Percentiles rank a stretch among this genome's conserved stretches.
Evolutionary conservation across 2,329 filamentous ascomycete genomes (phyloP).

Genomic region (Clathrospora elynae): DNA sequence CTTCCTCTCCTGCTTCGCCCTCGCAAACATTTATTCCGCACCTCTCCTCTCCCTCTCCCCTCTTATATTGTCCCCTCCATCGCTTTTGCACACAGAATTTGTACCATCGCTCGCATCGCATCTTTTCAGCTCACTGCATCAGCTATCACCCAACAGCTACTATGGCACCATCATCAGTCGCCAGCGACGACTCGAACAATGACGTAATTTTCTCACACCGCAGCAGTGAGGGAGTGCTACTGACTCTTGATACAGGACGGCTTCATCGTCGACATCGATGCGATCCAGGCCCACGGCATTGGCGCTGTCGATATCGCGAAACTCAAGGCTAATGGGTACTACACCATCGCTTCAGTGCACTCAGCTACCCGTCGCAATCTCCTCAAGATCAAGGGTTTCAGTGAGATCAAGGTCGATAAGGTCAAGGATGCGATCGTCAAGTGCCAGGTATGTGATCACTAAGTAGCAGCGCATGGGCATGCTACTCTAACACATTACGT

Average conservation of each 20-base stretch:
- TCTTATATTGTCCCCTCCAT: not conserved
- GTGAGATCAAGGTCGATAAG: conserved; percentile 72
- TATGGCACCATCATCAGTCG: conserved; percentile 56
- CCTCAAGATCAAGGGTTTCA: conserved; percentile 71
- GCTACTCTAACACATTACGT: conserved; percentile 12
- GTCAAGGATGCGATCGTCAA: conserved; percentile 70
- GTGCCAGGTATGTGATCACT: conserved; percentile 55
- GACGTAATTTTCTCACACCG: conserved; percentile 49
- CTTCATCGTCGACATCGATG: conserved; percentile 69
- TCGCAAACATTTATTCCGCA: conserved; percentile 1
- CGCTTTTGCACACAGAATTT: not conserved
- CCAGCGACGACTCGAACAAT: conserved; percentile 57
- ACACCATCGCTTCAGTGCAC: conserved; percentile 67
- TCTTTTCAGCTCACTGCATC: conserved; percentile 8
- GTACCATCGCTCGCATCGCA: conserved; percentile 11
- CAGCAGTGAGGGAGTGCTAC: not conserved
- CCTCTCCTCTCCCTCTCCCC: not conserved
- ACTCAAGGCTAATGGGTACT: conserved; percentile 66
- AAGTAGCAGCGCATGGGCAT: not conserved
- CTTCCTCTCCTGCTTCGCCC: conserved; percentile 9
- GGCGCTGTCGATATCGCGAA: conserved; percentile 69
- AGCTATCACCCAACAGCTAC: conserved; percentile 6
- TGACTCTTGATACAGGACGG: conserved; percentile 46
- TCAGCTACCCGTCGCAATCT: conserved; percentile 64
- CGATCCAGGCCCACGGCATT: conserved; percentile 69